Evolutionary conservation across 2,329 filamentous ascomycete genomes (phyloP).

Genomic region (Neofusicoccum umdonicola): DNA sequence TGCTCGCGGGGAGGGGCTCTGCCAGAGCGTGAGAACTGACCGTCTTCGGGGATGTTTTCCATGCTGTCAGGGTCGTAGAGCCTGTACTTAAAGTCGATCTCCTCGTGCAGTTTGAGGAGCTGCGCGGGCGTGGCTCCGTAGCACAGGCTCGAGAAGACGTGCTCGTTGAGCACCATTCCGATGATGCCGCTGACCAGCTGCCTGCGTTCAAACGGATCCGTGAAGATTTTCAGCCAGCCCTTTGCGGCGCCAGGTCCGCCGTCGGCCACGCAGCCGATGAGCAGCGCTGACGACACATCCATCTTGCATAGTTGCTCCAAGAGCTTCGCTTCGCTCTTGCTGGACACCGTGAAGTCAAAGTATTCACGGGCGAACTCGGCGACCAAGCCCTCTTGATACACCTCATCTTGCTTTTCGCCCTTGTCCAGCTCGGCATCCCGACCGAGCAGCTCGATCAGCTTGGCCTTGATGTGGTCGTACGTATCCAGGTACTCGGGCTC

Average conservation of each 20-base stretch:
- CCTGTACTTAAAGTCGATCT: neutral
- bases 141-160: constrained; percentile 13
- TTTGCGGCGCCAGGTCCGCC: neutral
- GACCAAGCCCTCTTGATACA: neutral
- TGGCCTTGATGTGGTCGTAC: neutral
- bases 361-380: neutral
- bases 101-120: neutral
- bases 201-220: neutral
- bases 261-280: neutral
- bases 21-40: neutral
- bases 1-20: neutral
- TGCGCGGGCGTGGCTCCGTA: neutral
- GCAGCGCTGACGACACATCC: neutral
- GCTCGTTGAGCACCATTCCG: constrained; percentile 8
- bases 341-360: neutral
- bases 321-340: neutral
- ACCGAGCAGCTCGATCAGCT: neutral
- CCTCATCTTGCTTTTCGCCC: neutral
- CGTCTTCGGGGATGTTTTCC: neutral
- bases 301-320: neutral
- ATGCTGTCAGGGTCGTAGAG: neutral
- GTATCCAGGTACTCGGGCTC: neutral
- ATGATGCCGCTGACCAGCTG: neutral
- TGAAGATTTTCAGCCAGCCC: neutral
- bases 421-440: neutral